Evolutionary conservation across 139 green algal genomes (phyloP).

Genomic region (Chlamydomonas schloesseri): DNA sequence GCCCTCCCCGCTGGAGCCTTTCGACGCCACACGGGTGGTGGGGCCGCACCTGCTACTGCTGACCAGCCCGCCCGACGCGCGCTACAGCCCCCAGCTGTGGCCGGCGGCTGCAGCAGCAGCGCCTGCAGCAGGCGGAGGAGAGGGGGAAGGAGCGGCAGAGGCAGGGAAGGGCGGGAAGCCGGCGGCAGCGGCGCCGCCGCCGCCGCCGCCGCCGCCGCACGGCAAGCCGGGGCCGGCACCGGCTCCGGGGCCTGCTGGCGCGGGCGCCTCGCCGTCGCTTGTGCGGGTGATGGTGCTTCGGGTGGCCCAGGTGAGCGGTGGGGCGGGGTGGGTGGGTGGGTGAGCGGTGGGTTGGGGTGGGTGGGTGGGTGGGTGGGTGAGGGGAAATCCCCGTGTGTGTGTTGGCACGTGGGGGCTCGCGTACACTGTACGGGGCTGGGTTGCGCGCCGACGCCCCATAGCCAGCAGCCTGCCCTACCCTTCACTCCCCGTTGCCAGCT

Average conservation of each 20-base stretch:
- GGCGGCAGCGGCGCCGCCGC: background rate
- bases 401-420: too few species aligned
- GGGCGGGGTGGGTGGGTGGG: too few species aligned
- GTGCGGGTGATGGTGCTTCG: conserved; percentile 19
- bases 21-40: background rate
- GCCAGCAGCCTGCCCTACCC: too few species aligned
- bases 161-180: too few species aligned
- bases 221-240: background rate
- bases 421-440: too few species aligned
- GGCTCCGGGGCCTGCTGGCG: too few species aligned
- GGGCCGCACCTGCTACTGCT: conserved; percentile 25
- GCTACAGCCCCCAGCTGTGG: conserved; percentile 24
- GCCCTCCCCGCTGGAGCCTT: background rate
- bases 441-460: too few species aligned
- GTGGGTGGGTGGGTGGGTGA: too few species aligned
- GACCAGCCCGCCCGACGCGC: conserved; percentile 23
- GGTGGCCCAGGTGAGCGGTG: background rate
- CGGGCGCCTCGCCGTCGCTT: background rate
- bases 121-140: background rate
- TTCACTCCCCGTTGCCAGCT: too few species aligned
- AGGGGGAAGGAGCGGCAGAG: background rate
- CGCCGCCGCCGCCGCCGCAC: too few species aligned
- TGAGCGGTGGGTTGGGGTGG: too few species aligned
- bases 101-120: background rate
- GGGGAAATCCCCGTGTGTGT: too few species aligned